A percentile compares a stretch with the other conserved stretches of the same genome.
Conservation (phyloP, 768 basidiomycete genomes). For the Trametes coccinea region DNA sequence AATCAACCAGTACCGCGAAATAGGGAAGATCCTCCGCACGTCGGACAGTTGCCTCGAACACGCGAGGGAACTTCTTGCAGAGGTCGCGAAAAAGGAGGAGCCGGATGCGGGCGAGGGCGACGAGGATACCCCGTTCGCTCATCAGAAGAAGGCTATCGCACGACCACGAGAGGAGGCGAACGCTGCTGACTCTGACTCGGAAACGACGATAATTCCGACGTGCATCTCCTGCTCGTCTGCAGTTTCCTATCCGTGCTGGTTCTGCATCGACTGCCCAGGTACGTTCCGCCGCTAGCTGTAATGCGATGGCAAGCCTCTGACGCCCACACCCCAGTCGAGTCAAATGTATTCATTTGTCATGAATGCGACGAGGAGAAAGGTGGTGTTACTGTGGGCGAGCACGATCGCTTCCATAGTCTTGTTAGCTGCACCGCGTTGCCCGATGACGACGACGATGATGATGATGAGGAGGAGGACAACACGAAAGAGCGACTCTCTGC, state of each 20-base stretch:
- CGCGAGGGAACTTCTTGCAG: background rate
- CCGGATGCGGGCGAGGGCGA: too few relatives aligned
- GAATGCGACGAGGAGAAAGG: constrained; percentile 14
- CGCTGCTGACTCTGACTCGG: background rate
- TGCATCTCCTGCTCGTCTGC: constrained; percentile 7
- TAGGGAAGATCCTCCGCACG: constrained; percentile 12
- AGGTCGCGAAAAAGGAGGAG: background rate
- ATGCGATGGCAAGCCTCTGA: background rate
- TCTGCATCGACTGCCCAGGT: constrained; percentile 15
- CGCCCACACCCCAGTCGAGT: background rate
- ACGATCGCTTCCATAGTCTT: constrained; percentile 11
- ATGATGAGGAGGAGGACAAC: background rate
- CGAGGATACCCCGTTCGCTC: background rate
- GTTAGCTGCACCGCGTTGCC: constrained; percentile 1
- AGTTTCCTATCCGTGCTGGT: constrained; percentile 11
- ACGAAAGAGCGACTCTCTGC: constrained; percentile 10
- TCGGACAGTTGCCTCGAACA: constrained; percentile 2
- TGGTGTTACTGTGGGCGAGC: background rate
- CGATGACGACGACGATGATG: background rate
- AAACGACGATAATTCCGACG: background rate
- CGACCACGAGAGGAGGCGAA: background rate
- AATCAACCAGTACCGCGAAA: constrained; percentile 18
- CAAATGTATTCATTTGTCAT: constrained; percentile 8
- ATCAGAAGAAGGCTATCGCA: background rate
- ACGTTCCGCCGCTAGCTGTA: background rate